Base-by-base conservation (phyloP, 805 yeast genomes). In the Saccharomycopsis vini region DNA sequence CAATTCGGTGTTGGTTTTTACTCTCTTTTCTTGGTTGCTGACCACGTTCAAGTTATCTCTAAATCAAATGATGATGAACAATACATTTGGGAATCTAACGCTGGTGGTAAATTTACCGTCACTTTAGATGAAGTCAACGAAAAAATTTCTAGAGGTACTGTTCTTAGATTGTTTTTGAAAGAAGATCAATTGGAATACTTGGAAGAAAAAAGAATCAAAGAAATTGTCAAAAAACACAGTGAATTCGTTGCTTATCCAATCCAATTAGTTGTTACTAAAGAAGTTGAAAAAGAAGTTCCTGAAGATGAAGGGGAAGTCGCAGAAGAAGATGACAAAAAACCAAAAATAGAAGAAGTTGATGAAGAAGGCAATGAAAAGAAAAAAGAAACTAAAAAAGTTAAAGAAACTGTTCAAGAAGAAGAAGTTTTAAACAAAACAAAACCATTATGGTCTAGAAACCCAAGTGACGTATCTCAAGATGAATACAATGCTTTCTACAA, bases 1-100 rank as follows among this genome's bases (percentile, higher is more conserved):
- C 98, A 92, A 75, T 92, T 92, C 75, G 99, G 99, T 88, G 98
- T 92, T 59, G 99, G 99, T 81, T 92, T 92, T 90, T 92, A 92
- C 82, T 92, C 99, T 44, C 76, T 90, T 56, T 92, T 92, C 85
- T 79, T 92, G 74, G 98, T 92, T 64, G 97, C 98, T 60, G 99
- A 92, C 74, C 86, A 79, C 59, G 98, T 92, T 54, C 96, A 92
- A 74, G 99, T 92, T 59, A 86, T 92, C 66, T 86, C 98, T 50
- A 92, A 92, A 77, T 82, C 88, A 79, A 92, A 92, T 65, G 99
- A 92, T 62, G 99, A 92, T 66, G 97, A 92, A 68, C 99, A 92
- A 75, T 92, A 92, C 81, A 73, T 92, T 60, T 92, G 99, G 99
- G 98, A 92, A 75, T 92, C 98, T 41, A 89, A 92, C 61, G 99